Base-by-base conservation (phyloP, 1,284 basidiomycete species). In the Mycosarcoma mackinlayi region DNA sequence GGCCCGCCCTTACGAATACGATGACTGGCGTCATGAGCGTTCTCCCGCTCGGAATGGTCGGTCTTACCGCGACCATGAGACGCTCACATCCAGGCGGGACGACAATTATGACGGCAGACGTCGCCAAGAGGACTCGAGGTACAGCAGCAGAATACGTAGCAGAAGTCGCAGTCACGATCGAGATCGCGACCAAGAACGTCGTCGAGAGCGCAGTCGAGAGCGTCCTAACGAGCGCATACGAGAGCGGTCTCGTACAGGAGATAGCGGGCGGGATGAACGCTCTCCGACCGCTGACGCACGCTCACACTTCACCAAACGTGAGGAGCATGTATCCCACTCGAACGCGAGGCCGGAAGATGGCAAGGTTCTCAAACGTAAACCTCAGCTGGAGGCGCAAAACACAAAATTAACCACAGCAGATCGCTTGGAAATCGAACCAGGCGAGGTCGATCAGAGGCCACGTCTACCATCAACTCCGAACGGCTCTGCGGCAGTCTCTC, bases 121-220 rank as follows among this genome's bases (percentile, higher is more conserved):
- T 14, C 19, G 19, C 6, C 51, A 40, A 18, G 30, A 45, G 14
- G 38, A 35, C 35, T 28, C 24, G 24, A 35, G n/a, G 21, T 18
- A 18, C 6, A 7, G 9, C 13, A 19, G 13, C 35, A 38, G 27
- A 24, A 31, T 19, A 23, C 42, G 42, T 21, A 25, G 13, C 18
- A 38, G 27, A 13, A 31, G 31, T 45, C 42, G 42, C 28, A 44
- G 28, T 33, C 45, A 27, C 21, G 24, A 23, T 7, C 30, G 39
- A 25, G 10, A 34, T 21, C 39, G 38, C 10, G 19, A 41, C 21
- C 54, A 55, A 42, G 48, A 53, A 19, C 45, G 35, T 10, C 52
- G 48, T 27, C 40, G 40, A 19, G 55, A 54, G 25, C 61, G 50
- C 35, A 57, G 48, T 30, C 48, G 53, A 37, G 64, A 57, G 5